Evolutionary conservation across 768 basidiomycete genomes (phyloP).

Genomic region (Phlegmacium glaucopus): DNA sequence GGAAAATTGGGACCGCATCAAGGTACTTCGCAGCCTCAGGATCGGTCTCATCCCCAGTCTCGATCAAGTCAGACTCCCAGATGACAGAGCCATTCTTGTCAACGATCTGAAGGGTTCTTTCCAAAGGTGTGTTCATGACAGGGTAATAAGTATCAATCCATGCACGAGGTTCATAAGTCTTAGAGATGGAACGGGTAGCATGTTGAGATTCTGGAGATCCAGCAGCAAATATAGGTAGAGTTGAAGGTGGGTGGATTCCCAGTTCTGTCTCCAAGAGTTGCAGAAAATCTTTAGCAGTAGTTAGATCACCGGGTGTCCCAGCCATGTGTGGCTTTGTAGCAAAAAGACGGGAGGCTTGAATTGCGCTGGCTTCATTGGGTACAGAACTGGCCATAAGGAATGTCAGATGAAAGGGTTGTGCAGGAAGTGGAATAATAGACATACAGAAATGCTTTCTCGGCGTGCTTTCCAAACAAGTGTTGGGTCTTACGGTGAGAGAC

Average conservation of each 20-base stretch:
- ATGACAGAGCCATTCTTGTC: constrained; percentile 45
- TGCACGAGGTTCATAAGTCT: constrained; percentile 44
- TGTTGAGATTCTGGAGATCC: constrained; percentile 62
- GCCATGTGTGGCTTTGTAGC: constrained; percentile 68
- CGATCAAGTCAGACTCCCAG: constrained; percentile 37
- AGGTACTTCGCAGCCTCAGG: constrained; percentile 66
- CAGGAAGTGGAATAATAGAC: not conserved
- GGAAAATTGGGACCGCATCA: constrained; percentile 74
- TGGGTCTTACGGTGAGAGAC: not conserved
- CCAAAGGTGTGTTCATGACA: constrained; percentile 72
- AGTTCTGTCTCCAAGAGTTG: constrained; percentile 61
- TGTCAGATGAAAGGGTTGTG: no score
- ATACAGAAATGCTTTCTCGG: constrained; percentile 19
- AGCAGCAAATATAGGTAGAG: constrained; percentile 60
- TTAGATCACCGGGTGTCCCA: constrained; percentile 52
- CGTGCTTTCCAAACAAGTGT: constrained; percentile 16
- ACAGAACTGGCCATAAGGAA: constrained; percentile 33
- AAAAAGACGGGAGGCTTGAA: constrained; percentile 48
- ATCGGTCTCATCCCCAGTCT: constrained; percentile 52
- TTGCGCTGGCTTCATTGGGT: constrained; percentile 50
- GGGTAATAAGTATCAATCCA: constrained; percentile 90
- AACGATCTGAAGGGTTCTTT: constrained; percentile 63
- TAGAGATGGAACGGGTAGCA: constrained; percentile 55
- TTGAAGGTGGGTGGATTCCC: constrained; percentile 37
- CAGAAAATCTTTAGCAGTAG: constrained; percentile 61